Conservation (phyloP, 2,329 filamentous ascomycete species). For the Cytospora schulzeri region DNA sequence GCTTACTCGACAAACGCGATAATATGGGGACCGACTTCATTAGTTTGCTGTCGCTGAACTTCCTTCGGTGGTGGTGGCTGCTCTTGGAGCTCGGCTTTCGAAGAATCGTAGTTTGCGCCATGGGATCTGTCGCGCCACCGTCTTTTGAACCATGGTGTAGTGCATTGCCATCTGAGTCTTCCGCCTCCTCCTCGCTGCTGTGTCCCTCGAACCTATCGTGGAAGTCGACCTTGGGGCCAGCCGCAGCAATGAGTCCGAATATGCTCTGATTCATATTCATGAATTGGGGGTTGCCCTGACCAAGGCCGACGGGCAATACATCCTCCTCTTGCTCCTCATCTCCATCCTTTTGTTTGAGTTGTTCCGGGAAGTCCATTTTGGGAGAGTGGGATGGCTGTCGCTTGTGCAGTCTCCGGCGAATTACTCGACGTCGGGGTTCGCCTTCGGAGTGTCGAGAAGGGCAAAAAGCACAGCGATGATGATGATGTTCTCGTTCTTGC, state of each 20-base stretch:
- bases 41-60: slow-evolving; percentile 66
- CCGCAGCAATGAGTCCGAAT: slow-evolving; percentile 88
- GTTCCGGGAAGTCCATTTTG: slow-evolving; percentile 56
- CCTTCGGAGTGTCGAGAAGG: slow-evolving; percentile 36
- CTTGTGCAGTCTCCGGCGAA: slow-evolving; percentile 47
- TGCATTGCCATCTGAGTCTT: slow-evolving; percentile 39
- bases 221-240: slow-evolving; percentile 81
- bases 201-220: slow-evolving; percentile 76
- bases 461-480: slow-evolving; percentile 17
- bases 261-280: slow-evolving; percentile 92
- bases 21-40: slow-evolving; percentile 67
- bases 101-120: slow-evolving; percentile 48
- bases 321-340: slow-evolving; percentile 54
- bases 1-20: slow-evolving; percentile 45
- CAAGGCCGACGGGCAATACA: slow-evolving; percentile 49
- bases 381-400: slow-evolving; percentile 36
- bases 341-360: slow-evolving; percentile 50
- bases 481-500: slow-evolving; percentile 11
- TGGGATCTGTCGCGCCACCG: slow-evolving; percentile 23
- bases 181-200: slow-evolving; percentile 78
- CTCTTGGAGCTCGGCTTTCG: slow-evolving; percentile 31
- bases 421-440: slow-evolving; percentile 41
- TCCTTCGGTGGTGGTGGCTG: slow-evolving; percentile 54
- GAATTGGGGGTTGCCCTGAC: slow-evolving; percentile 44
- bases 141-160: slow-evolving; percentile 8